Conservation (phyloP, 208 protist species). For the Porcisia hertigi region DNA sequence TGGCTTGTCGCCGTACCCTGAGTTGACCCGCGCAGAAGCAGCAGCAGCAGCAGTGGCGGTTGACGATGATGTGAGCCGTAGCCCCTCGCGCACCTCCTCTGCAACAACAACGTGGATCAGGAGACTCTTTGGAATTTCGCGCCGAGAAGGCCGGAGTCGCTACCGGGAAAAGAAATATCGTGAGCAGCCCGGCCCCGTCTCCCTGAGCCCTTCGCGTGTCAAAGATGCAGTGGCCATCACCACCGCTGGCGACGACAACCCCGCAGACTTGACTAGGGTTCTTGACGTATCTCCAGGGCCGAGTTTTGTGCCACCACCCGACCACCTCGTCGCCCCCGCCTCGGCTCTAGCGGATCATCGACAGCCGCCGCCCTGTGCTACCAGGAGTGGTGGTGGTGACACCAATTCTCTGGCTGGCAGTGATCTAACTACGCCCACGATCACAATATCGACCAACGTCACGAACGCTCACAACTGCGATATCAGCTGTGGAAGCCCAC, state of each 20-base stretch:
- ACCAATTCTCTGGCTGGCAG: background rate
- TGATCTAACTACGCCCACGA: background rate
- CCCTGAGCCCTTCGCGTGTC: background rate
- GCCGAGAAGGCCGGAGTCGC: conserved; percentile 5
- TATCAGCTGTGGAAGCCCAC: conserved; percentile 26
- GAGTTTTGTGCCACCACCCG: background rate
- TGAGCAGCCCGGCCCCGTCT: background rate
- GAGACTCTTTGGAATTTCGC: conserved; percentile 13
- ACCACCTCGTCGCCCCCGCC: background rate
- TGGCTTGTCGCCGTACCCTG: background rate
- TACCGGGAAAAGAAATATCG: conserved; percentile 3
- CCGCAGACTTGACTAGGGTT: background rate
- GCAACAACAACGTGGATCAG: conserved; percentile 19
- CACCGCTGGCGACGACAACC: background rate
- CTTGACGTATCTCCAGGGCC: background rate
- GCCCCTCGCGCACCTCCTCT: background rate
- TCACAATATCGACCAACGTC: conserved; percentile 26
- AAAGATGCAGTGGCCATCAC: background rate
- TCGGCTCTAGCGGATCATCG: background rate
- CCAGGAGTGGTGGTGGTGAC: background rate
- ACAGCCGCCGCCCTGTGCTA: background rate
- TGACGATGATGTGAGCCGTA: background rate
- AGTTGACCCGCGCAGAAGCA: background rate
- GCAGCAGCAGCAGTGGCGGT: background rate
- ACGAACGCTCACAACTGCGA: conserved; percentile 12